Conservation (phyloP, 31 red algal species). For the Odonthalia washingtoniensis region DNA sequence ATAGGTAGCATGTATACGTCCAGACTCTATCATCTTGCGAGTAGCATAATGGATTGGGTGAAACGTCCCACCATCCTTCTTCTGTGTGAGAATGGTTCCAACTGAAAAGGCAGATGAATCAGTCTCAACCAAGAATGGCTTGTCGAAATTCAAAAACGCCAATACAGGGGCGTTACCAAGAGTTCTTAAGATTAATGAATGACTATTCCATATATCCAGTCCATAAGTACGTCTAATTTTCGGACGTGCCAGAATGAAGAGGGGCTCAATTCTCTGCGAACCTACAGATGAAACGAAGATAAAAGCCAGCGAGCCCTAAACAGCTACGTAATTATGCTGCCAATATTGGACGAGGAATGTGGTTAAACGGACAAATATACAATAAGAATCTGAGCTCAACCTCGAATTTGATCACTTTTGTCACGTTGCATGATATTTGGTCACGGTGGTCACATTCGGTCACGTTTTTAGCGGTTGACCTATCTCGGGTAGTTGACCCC, state of each 20-base stretch:
- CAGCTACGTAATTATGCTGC: conserved; percentile 10
- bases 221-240: neutral
- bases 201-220: neutral
- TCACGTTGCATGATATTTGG: neutral
- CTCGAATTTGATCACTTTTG: neutral
- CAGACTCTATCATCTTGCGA: neutral
- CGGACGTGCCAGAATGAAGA: neutral
- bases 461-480: too few species aligned
- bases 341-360: neutral
- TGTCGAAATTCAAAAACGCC: neutral
- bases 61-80: conserved; percentile 3
- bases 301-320: neutral
- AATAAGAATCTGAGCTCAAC: neutral
- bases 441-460: neutral
- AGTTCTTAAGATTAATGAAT: neutral
- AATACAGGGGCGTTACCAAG: neutral
- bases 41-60: neutral
- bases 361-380: neutral
- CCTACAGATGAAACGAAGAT: too few species aligned
- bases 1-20: neutral
- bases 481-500: neutral
- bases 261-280: conserved; percentile 1
- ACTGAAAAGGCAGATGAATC: too few species aligned
- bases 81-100: neutral
- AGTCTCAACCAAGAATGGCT: neutral